Evolutionary conservation across 352 stramenopile species (phyloP).

Genomic region (Phytophthora pseudosyringae): DNA sequence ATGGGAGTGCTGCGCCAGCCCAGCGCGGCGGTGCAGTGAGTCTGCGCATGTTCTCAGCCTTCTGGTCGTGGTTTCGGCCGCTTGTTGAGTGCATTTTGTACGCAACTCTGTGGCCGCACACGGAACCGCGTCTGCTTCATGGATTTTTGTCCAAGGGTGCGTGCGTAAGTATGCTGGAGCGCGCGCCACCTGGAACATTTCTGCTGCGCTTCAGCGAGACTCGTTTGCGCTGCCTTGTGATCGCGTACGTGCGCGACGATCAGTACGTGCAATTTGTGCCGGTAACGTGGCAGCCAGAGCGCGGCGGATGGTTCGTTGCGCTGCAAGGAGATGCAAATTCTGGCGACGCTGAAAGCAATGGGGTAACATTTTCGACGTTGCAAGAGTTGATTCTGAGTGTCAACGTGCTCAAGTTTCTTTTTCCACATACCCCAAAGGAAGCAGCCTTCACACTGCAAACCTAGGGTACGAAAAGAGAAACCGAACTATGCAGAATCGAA

Average conservation of each 20-base stretch:
- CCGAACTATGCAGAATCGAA: conserved; percentile 10
- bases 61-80: conserved; percentile 80
- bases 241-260: conserved; percentile 71
- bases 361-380: conserved; percentile 66
- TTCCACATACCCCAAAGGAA: conserved; percentile 82
- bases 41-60: conserved; percentile 71
- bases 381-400: conserved; percentile 81
- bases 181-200: conserved; percentile 74
- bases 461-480: conserved; percentile 2
- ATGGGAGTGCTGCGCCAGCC: conserved; percentile 34
- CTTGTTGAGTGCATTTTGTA: conserved; percentile 70
- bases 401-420: conserved; percentile 81
- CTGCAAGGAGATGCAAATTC: conserved; percentile 49
- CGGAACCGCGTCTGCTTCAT: conserved; percentile 78
- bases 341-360: conserved; percentile 26
- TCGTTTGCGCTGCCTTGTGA: conserved; percentile 64
- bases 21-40: conserved; percentile 54
- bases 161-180: conserved; percentile 77
- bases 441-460: conserved; percentile 51
- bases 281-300: conserved; percentile 55
- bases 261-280: conserved; percentile 79
- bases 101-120: conserved; percentile 71
- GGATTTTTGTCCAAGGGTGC: conserved; percentile 86
- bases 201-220: conserved; percentile 85
- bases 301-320: conserved; percentile 62